Evolutionary conservation across 192 early-diverging fungal genomes (phyloP).

Genomic region (Entophlyctis helioformis): DNA sequence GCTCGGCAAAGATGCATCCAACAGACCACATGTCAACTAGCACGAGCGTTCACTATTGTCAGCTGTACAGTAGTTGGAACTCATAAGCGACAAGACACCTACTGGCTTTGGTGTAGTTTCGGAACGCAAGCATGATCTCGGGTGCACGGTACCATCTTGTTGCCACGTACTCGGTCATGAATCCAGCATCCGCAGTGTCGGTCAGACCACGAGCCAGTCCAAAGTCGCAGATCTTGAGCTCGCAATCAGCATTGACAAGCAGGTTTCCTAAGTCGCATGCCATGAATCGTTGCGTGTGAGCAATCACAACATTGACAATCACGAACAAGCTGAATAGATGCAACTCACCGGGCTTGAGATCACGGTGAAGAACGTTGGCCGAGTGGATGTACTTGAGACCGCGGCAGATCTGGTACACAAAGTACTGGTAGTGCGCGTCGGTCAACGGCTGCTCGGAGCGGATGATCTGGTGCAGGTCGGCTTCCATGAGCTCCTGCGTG

Average conservation of each 20-base stretch:
- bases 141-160: conserved; percentile 48
- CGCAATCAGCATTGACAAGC: conserved; percentile 43
- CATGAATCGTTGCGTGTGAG: too few species aligned
- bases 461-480: conserved; percentile 95
- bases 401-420: conserved; percentile 92
- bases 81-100: too few species aligned
- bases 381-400: conserved; percentile 98
- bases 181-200: conserved; percentile 11
- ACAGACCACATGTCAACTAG: conserved; percentile 94
- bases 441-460: conserved; percentile 82
- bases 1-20: conserved; percentile 97
- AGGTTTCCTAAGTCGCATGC: too few species aligned
- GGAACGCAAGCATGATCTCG: conserved; percentile 39
- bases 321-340: conserved; percentile 4
- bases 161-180: conserved; percentile 46
- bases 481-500: conserved; percentile 98
- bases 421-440: conserved; percentile 97
- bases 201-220: conserved; percentile 36
- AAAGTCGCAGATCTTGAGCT: conserved; percentile 46
- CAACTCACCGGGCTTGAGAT: conserved; percentile 75
- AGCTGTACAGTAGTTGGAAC: background rate
- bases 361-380: conserved; percentile 95
- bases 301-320: conserved; percentile 1
- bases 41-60: too few species aligned
- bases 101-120: conserved; percentile 42